Evolutionary conservation across 2,329 filamentous ascomycete species (phyloP), one percentile per base, ranked within the genome.

Genomic region (Stagonosporopsis cucurbitacearum): DNA sequence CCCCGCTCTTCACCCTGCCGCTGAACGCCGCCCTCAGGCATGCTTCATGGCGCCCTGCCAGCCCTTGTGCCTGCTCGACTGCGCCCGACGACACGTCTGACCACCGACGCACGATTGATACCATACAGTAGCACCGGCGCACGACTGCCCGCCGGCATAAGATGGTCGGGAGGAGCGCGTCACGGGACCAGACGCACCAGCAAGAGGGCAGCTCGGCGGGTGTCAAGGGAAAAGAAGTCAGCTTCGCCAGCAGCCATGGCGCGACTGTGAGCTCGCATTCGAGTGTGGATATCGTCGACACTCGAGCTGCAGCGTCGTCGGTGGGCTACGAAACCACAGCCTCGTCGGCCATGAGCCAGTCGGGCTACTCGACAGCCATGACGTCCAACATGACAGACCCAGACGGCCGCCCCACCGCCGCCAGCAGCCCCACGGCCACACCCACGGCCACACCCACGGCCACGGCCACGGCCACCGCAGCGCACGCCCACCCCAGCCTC

Each of bases 361-460:
- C 70, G 4, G 69, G 57, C 43, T 54, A 68, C 36, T 75, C 72
- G 51, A 75, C 73, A 12, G 69, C 73, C 48, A 68, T 70, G 63
- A 75, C 71, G 6, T 73, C 73, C 19, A 62, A 68, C 33, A 73
- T 68, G 60, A 68, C 65, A 22, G 59, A 65, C 46, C 68, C 71
- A 40, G 68, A 69, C 53, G 62, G 72, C 50, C 51, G 57, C 17
- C 63, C 64, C 25, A 57, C 39, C 43, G 50, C 61, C 30, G 51
- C 60, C 13, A 64, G 46, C 23, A 53, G 55, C 22, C 55, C 63
- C n/a, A 58, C 62, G n/a, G 52, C 60, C 30, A 54, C 62, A 19
- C 55, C 63, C n/a, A 58, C 62, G n/a, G 52, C 60, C 30, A 54
- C 62, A 19, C 55, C 63, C n/a, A 58, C 62, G n/a, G 52, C 60